Evolutionary conservation across 78 protist genomes (phyloP).

Genomic region (Planoprotostelium fungivorum): DNA sequence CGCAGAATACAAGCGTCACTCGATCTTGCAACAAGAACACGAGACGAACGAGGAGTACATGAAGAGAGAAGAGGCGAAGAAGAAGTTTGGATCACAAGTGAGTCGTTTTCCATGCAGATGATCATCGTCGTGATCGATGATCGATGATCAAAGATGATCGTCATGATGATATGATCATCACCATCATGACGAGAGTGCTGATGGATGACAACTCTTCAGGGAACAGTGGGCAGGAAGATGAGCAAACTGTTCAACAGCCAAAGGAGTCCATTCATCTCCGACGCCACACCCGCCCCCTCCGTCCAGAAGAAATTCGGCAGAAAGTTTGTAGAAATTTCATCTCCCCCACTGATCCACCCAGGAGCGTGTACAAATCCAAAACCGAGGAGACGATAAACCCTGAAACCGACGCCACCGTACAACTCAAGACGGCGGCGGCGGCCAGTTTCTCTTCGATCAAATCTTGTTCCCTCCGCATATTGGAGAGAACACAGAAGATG

Average conservation of each 20-base stretch:
- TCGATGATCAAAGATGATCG: no score
- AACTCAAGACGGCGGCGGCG: neutral
- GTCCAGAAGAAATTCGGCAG: no score
- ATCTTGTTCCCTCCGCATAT: neutral
- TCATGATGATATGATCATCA: neutral
- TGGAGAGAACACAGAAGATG: neutral
- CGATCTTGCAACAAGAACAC: neutral
- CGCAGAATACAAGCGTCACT: neutral
- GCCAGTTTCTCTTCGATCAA: neutral
- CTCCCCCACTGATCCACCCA: no score
- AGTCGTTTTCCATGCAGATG: neutral
- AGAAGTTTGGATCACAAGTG: neutral
- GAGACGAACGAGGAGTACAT: neutral
- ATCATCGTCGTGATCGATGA: no score
- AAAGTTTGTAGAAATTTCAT: no score
- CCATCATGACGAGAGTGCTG: neutral
- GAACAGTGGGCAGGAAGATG: neutral
- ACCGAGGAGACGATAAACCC: no score
- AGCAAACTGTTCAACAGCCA: neutral
- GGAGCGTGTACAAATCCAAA: no score
- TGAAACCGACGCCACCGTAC: no score
- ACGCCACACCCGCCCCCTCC: no score
- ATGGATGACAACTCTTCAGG: neutral
- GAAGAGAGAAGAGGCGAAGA: neutral
- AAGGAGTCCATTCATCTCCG: no score